Percentiles rank a stretch among this genome's conserved stretches.
Evolutionary conservation across 2,329 filamentous ascomycete genomes (phyloP).

Genomic region (Arthrinium phaeospermum): DNA sequence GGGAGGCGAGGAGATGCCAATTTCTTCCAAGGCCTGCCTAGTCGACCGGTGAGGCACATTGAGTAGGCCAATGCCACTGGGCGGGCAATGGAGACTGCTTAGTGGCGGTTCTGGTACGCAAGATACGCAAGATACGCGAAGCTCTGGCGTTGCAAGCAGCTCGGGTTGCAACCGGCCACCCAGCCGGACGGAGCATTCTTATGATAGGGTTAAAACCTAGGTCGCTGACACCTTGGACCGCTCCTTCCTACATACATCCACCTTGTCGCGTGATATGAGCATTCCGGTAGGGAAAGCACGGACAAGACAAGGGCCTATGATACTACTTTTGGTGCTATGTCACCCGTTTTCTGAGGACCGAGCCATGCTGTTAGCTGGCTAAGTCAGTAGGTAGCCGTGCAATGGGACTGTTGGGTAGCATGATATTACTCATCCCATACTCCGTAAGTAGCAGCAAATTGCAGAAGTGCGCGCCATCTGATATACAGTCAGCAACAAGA

Average conservation of each 20-base stretch:
- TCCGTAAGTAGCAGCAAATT: neutral
- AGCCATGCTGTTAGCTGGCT: neutral
- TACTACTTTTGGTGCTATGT: neutral
- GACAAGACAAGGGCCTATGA: neutral
- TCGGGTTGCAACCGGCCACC: constrained; percentile 3
- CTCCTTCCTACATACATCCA: neutral
- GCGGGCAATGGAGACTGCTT: neutral
- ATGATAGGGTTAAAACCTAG: neutral
- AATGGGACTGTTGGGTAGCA: neutral
- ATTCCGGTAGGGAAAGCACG: neutral
- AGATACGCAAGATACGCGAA: neutral
- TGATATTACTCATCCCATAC: neutral
- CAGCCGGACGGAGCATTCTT: neutral
- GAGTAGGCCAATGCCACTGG: neutral
- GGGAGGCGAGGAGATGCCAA: neutral
- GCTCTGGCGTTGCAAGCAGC: neutral
- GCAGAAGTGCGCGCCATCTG: neutral
- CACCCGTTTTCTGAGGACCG: neutral
- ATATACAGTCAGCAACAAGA: neutral
- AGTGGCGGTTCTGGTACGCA: neutral
- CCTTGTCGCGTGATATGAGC: constrained; percentile 2
- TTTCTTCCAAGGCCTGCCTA: neutral
- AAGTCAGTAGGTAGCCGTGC: neutral
- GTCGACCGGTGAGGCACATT: constrained; percentile 1
- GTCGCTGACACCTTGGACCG: neutral